Evolutionary conservation across 2,329 filamentous ascomycete species (phyloP).

Genomic region (Teratosphaeria gauchensis): DNA sequence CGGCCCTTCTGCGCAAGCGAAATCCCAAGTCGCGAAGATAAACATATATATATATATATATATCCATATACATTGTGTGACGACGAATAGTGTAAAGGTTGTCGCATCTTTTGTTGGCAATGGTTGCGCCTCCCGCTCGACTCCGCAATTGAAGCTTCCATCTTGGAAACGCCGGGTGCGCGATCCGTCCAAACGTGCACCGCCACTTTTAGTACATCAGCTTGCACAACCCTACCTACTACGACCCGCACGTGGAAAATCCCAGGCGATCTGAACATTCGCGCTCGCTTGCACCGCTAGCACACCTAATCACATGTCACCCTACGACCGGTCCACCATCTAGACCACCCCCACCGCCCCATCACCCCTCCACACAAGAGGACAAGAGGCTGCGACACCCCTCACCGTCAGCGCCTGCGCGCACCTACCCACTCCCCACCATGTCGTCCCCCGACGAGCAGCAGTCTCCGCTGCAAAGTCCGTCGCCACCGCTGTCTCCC

Average conservation of each 20-base stretch:
- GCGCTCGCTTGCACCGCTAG: neutral
- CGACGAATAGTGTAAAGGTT: no score
- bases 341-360: neutral
- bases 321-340: neutral
- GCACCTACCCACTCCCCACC: neutral
- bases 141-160: neutral
- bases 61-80: no score
- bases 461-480: constrained; percentile 6
- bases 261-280: neutral
- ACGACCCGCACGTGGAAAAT: neutral
- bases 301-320: neutral
- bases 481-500: constrained; percentile 20
- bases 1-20: no score
- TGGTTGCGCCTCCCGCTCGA: no score
- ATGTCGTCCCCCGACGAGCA: constrained; percentile 19
- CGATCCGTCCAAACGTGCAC: neutral
- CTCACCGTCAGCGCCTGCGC: neutral
- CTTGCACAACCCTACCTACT: neutral
- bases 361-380: no score
- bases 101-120: no score
- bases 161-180: neutral
- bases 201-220: neutral
- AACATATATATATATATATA: no score
- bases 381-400: neutral
- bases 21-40: no score